Conservation (phyloP, 257 asterid species). For the Catharanthus roseus region DNA sequence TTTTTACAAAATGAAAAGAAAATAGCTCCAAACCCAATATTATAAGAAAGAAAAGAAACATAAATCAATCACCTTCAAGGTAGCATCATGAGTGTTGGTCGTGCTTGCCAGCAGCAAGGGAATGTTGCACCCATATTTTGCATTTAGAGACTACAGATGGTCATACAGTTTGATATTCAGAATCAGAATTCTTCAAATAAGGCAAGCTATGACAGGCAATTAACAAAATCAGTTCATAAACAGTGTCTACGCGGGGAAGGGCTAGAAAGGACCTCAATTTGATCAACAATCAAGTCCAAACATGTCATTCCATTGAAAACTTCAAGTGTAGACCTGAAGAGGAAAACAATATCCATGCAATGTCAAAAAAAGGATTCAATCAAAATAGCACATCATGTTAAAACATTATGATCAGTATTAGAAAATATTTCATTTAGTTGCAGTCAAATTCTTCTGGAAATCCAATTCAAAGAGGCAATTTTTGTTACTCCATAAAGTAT, state of each 20-base stretch:
- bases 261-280: slow-evolving; percentile 57
- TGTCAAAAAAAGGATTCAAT: neutral
- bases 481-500: neutral
- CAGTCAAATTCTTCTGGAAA: too few relatives aligned
- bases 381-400: neutral
- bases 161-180: slow-evolving; percentile 21
- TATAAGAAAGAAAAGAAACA: slow-evolving; percentile 1
- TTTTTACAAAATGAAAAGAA: neutral
- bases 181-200: slow-evolving; percentile 15
- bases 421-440: neutral
- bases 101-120: slow-evolving; percentile 70
- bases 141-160: slow-evolving; percentile 57
- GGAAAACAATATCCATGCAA: slow-evolving; percentile 12
- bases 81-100: slow-evolving; percentile 40
- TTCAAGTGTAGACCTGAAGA: slow-evolving; percentile 63
- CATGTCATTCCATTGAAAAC: slow-evolving; percentile 55
- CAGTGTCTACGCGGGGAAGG: neutral
- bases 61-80: slow-evolving; percentile 52
- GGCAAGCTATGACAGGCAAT: neutral
- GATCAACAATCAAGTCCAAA: slow-evolving; percentile 64
- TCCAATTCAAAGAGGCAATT: too few relatives aligned
- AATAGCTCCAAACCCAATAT: neutral
- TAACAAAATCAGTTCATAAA: neutral
- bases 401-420: neutral
- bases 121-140: slow-evolving; percentile 70